Evolutionary conservation across 306 rosid genomes (phyloP), one percentile per base, ranked within the genome.

Genomic region (Hippophae gyantsensis): DNA sequence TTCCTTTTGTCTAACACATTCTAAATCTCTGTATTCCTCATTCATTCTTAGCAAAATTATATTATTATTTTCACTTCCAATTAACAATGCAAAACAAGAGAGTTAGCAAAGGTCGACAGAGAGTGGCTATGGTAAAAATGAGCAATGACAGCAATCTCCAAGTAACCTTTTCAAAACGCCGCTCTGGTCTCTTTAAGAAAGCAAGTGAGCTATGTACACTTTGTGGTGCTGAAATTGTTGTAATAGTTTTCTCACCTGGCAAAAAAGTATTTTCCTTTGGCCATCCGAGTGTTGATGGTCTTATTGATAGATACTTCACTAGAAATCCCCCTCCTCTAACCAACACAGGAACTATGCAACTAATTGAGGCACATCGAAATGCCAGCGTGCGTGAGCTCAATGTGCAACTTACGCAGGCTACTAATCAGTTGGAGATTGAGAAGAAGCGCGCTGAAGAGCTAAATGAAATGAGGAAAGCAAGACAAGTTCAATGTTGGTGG

Each of bases 141-240:
- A 72, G 65, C 55, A 72, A 74, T 44, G 92, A 84, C 47, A 57
- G 80, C 54, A 74, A 70, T 54, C 79, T 76, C 11, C 83, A 81
- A 38, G 87, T 84, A 10, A 79, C 92, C 0, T 84, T 84, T 74
- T 84, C 92, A 0, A 84, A 84, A 69, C 83, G 92, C 7, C 70
- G 87, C 0, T 63, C 74, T 0, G 82, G 90, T 2, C 72, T 84
- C 1, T 84, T 84, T 59, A 84, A 84, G 63, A 84, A 84, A 48
- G 92, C 85, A 10, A 81, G 85, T 25, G 87, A 84, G 70, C 66
- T 84, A 0, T 69, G 78, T 18, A 79, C 83, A 1, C 56, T 84
- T 5, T 84, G 92, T 14, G 85, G 83, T 0, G 79, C 74, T 0
- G 81, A 81, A 43, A 50, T 84, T 5, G 87, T 73, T 54, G 63